Conservation (phyloP, 768 basidiomycete species). For the Boletus rex-veris region DNA sequence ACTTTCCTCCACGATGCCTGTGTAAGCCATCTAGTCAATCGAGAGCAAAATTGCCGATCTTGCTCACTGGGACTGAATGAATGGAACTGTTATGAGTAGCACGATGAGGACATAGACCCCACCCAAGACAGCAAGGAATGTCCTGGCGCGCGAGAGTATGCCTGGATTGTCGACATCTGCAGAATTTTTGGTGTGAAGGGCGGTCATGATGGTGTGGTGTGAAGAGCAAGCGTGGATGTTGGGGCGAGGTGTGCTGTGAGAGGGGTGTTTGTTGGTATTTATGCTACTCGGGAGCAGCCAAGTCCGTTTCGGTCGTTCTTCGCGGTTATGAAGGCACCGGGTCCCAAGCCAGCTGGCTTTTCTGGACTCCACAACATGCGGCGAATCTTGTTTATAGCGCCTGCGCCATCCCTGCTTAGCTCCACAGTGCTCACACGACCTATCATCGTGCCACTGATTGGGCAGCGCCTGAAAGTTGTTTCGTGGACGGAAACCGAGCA, state of each 20-base stretch:
- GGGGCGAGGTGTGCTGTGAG: not conserved
- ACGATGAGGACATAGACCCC: slow-evolving; percentile 53
- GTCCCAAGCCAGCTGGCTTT: not conserved
- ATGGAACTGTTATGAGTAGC: slow-evolving; percentile 54
- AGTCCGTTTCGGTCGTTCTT: slow-evolving; percentile 1
- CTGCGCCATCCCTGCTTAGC: not conserved
- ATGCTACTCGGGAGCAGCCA: not conserved
- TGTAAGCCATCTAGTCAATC: slow-evolving; percentile 15
- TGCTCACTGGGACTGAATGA: slow-evolving; percentile 66
- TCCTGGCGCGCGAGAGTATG: slow-evolving; percentile 29
- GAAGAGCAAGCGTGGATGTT: not conserved
- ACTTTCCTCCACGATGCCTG: slow-evolving; percentile 33
- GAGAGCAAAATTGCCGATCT: slow-evolving; percentile 13
- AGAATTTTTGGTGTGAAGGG: not conserved
- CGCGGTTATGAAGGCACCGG: not conserved
- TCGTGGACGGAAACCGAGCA: not conserved
- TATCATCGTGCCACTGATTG: not conserved
- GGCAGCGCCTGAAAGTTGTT: not conserved
- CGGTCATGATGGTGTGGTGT: slow-evolving; percentile 9
- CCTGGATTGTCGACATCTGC: slow-evolving; percentile 6
- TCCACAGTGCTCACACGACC: slow-evolving; percentile 15
- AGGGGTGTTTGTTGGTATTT: slow-evolving; percentile 19
- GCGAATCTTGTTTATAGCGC: not conserved
- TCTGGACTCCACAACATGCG: not conserved
- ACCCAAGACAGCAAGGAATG: slow-evolving; percentile 40